phyloP scores from a whole-genome alignment of 106 monocot species.

The Phalaenopsis aphrodite region DNA sequence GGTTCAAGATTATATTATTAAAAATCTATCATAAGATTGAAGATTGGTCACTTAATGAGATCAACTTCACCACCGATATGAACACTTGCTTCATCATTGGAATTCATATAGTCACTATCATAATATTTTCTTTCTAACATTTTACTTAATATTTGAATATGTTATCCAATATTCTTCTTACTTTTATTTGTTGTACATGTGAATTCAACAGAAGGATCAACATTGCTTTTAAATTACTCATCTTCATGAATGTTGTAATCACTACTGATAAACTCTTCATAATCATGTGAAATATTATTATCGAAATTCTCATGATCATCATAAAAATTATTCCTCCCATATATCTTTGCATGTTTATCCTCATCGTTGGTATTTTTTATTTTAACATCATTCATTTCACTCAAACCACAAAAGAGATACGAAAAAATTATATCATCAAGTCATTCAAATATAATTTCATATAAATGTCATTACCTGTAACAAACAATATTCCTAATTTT shows the following conservation, averaged over 20 bases:
- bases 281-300: neutral
- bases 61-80: neutral
- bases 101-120: neutral
- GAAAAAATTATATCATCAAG: no score
- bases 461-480: no score
- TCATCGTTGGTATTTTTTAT: no score
- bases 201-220: neutral
- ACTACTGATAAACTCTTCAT: neutral
- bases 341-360: no score
- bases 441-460: no score
- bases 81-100: neutral
- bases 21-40: neutral
- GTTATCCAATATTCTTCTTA: neutral
- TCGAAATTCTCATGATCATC: neutral
- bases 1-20: neutral
- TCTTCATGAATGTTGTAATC: neutral
- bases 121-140: neutral
- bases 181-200: no score
- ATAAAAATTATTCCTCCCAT: no score
- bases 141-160: neutral
- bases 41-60: neutral
- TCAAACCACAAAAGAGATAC: no score
- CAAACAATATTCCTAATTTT: no score
- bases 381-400: no score
- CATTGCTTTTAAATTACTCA: neutral